Base-by-base conservation (phyloP, 192 early-diverging fungal genomes). In the Rhizoclosmatium sp. region DNA sequence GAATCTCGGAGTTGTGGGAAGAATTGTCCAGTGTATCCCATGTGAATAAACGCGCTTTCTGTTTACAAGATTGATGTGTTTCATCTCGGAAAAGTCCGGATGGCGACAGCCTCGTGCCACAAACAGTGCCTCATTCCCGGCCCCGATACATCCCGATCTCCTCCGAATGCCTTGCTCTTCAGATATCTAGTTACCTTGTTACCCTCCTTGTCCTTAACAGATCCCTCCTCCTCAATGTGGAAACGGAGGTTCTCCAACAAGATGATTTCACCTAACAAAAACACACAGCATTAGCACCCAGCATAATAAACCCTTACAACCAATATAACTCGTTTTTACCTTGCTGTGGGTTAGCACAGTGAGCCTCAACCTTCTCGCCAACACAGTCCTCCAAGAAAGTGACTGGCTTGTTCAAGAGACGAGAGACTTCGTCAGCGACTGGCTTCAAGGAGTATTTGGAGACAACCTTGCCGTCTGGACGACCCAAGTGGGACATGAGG, bases 211-310 rank as follows among this genome's bases (percentile, higher is more conserved):
- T 97, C 92, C 92, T 98, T 98, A 82, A 88, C 86, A 77, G 92
- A 93, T 73, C 97, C 97, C 82, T 99, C 97, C 83, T 99, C 98
- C 90, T 98, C 98, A 78, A 95, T 92, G 82, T 99, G 97, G 94
- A 95, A 99, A 66, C 98, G 92, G 78, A 98, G 87, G 89, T 99
- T 99, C 87, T 99, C 98, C 71, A 99, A 85, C 49, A 99, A 86
- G 78, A 99, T 95, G 59, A 99, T 90, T 80, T 94, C 78, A 69
- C 94, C 93, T 79, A 78, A 87, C 16, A 21, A 58, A 14, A 47
- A 71, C n/a, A 59, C 56, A 49, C 12, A 69, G 10, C 48, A 78
- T 39, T 66, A 66, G 40, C 67, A 62, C 77, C 10, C 42, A 5
- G 12, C 12, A 45, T 16, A 21, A 70, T 16, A n/a, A 19, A 16